These are phyloP conservation scores for Gleditsia sinensis DNA, from an alignment of 306 rosid species.

Conservation along the genomic window DNA sequence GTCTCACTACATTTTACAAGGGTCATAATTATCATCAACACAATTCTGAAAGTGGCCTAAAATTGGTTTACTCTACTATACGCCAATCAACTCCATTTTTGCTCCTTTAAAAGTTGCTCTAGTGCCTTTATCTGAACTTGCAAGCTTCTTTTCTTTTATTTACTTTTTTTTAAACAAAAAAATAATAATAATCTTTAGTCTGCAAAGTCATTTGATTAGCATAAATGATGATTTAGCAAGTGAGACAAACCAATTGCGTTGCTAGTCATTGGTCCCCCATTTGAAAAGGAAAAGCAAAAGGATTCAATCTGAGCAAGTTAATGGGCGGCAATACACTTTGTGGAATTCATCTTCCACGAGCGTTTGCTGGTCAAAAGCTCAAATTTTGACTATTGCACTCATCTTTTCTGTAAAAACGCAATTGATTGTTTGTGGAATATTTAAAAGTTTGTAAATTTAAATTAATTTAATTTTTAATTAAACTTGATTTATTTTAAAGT, in stretches of 20 bases:
- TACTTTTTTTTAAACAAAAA: no score
- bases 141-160: not conserved
- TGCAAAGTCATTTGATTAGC: not conserved
- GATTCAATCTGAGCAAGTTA: not conserved
- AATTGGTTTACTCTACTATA: not conserved
- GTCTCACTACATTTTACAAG: not conserved
- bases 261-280: constrained; percentile 27
- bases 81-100: constrained; percentile 1
- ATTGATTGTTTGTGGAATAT: no score
- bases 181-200: no score
- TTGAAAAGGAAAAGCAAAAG: constrained; percentile 9
- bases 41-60: not conserved
- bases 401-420: no score
- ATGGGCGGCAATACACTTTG: constrained; percentile 17
- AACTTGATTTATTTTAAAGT: no score
- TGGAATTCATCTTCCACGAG: constrained; percentile 13
- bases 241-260: constrained; percentile 11
- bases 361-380: not conserved
- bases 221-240: constrained; percentile 1
- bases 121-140: not conserved
- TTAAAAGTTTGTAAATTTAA: no score
- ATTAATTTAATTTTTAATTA: no score
- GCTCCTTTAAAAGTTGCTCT: no score
- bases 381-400: not conserved
- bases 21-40: not conserved